Evolutionary conservation across 768 basidiomycete genomes (phyloP), one percentile per base, ranked within the genome.

Genomic region (Candolleomyces efflorescens): DNA sequence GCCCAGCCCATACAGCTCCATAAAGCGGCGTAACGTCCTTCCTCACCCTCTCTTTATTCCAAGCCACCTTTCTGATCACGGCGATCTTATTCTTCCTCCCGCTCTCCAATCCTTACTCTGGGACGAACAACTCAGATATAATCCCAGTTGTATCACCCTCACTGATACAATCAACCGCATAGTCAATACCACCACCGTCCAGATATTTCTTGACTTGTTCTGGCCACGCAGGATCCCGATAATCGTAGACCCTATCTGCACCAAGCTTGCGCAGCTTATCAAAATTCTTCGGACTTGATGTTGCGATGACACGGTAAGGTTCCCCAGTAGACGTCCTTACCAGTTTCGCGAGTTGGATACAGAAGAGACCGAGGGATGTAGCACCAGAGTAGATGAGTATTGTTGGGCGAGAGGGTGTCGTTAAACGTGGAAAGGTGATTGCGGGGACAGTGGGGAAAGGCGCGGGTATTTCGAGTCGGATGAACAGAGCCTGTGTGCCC

Each of bases 161-260:
- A 2, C 70, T 71, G 7, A 73, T 73, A 54, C 73, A 72, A 49
- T 74, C 73, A 7, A 73, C 51, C 3, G 71, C 73, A 52, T 64
- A 63, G 0, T 66, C 62, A 4, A 74, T 67, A 2, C 71, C 72
- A 0, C 67, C 68, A 2, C 65, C 62, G 17, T 18, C 11, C 11
- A 32, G 38, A 9, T 65, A 67, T 18, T 63, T 62, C 48, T 60
- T 61, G 5, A 73, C 63, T 12, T 73, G 64, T 18, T 69, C 66
- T 9, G 64, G 59, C 73, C 72, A 73, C 9, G 65, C 63, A 6
- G 68, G 49, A 2, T 68, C 68, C 26, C 59, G 63, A 53, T 74
- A 73, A 37, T 74, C 72, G 49, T 65, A 73, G 0, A 72, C 71
- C 0, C 63, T 67, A 20, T 69, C 66, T 10, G 68, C 70, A 7